Percentiles rank a stretch among this genome's conserved stretches.
These are phyloP conservation scores for Claviceps spartinae DNA, from an alignment of 2,329 filamentous ascomycete genomes.

Conservation along the genomic window DNA sequence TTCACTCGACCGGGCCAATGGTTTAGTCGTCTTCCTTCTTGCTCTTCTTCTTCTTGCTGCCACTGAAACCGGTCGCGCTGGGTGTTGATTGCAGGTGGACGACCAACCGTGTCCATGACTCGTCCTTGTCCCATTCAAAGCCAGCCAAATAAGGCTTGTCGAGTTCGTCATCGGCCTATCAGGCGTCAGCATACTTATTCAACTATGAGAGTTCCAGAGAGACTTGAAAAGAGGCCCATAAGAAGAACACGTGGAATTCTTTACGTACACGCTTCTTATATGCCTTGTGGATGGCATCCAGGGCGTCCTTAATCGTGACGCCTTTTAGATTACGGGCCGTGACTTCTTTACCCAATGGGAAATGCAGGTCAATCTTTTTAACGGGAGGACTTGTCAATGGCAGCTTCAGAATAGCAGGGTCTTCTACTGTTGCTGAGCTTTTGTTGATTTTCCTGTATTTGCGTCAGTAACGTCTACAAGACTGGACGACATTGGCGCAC, in stretches of 20 bases:
- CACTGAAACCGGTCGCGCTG: slow-evolving; percentile 31
- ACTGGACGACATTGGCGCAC: too few species aligned
- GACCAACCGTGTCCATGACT: slow-evolving; percentile 76
- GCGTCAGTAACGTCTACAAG: neutral
- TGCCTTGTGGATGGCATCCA: slow-evolving; percentile 90
- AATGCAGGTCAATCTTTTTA: slow-evolving; percentile 89
- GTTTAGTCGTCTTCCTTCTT: slow-evolving; percentile 45
- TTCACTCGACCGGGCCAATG: neutral
- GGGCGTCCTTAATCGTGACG: slow-evolving; percentile 91
- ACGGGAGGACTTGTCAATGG: slow-evolving; percentile 67
- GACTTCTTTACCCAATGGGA: slow-evolving; percentile 76
- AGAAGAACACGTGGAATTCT: too few species aligned
- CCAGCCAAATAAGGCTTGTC: slow-evolving; percentile 77
- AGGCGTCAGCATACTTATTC: neutral
- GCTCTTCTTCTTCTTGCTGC: slow-evolving; percentile 54
- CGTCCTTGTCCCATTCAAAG: slow-evolving; percentile 93
- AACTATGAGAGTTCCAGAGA: too few species aligned
- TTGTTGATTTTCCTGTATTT: slow-evolving; percentile 78
- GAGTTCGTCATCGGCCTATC: slow-evolving; percentile 78
- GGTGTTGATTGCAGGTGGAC: slow-evolving; percentile 72
- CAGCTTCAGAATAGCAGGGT: slow-evolving; percentile 73
- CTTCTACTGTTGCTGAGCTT: slow-evolving; percentile 63
- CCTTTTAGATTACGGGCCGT: slow-evolving; percentile 85
- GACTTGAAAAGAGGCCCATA: too few species aligned
- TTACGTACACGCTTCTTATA: slow-evolving; percentile 83